Evolutionary conservation across 148 eudicot species (phyloP), one percentile per base, ranked within the genome.

Genomic region (Cornus controversa): DNA sequence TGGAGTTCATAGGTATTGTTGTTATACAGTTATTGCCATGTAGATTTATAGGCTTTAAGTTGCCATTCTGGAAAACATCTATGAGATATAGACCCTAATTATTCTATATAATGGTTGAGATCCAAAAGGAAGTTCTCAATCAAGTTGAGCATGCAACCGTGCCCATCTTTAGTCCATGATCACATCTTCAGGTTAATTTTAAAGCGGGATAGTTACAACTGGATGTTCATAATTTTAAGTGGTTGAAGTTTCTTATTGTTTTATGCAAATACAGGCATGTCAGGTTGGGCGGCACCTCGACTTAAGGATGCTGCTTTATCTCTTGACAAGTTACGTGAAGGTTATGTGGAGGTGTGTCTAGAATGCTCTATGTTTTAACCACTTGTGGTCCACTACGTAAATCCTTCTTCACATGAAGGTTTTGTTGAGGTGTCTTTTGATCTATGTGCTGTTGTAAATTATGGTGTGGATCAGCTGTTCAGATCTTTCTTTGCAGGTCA

Each of bases 201-300:
- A 50, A 6, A 50, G 3, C 1, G 20, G n/a, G 20, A 50, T 50
- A 50, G 57, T 40, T n/a, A n/a, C n/a, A n/a, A n/a, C n/a, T n/a
- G n/a, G 53, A 10, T 34, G 8, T 6, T 18, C 40, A 3, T 40
- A 10, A 67, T 80, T 73, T 37, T 62, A 22, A 27, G 18, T 67
- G 37, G 58, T 67, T 22, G 45, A 67, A 53, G n/a, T 53, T 68
- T 60, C 54, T 70, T 73, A 37, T 71, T 42, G 50, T 34, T 82
- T n/a, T 77, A 24, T 47, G 28, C 67, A 63, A 69, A 40, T 40
- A 72, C 86, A 95, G 99, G 98, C 34, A 91, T 87, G 82, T 83
- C 84, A 34, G 98, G 99, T 69, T 93, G 97, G 99, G 95, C 94
- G 53, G 99, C 99, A 36, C 98, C 99, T 78, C 90, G 98, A 70